These are phyloP conservation scores for Globisporangium nunn DNA, from an alignment of 352 stramenopile species.

Conservation along the genomic window DNA sequence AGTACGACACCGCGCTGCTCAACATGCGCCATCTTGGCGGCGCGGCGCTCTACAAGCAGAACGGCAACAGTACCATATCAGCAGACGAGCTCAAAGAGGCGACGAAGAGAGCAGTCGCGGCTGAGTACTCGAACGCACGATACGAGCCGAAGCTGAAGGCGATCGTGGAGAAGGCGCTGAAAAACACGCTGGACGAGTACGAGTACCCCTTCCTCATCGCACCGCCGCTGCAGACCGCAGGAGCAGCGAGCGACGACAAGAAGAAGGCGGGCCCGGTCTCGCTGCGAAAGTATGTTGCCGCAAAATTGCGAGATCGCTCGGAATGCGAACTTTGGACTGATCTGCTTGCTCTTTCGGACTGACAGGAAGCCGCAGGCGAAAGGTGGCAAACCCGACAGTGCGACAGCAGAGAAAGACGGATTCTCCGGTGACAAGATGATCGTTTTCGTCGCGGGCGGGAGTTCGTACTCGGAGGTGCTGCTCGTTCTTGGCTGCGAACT, in stretches of 20 bases:
- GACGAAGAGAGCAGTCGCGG: conserved; percentile 43
- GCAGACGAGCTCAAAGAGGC: conserved; percentile 61
- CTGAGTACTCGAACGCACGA: conserved; percentile 76
- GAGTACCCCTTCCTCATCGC: conserved; percentile 84
- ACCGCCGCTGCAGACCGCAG: conserved; percentile 34
- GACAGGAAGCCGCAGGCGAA: conserved; percentile 28
- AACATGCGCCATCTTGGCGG: conserved; percentile 65
- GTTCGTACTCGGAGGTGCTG: conserved; percentile 90
- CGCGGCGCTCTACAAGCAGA: conserved; percentile 51
- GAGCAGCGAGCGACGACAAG: conserved; percentile 24
- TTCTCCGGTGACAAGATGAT: conserved; percentile 89
- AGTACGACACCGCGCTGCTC: conserved; percentile 48
- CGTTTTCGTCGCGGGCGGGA: conserved; percentile 92
- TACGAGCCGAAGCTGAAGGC: conserved; percentile 71
- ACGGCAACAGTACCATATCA: conserved; percentile 45
- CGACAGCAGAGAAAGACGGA: conserved; percentile 27
- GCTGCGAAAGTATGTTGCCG: conserved; percentile 53
- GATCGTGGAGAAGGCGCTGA: conserved; percentile 51
- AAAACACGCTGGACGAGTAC: conserved; percentile 47
- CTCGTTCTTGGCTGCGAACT: not conserved
- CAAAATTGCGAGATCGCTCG: not conserved
- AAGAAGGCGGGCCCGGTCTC: conserved; percentile 62
- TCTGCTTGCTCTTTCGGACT: conserved; percentile 3
- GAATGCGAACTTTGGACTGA: not conserved
- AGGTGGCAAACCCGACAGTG: conserved; percentile 20